These are phyloP conservation scores for Penicillium occitanis DNA, from an alignment of 2,329 filamentous ascomycete species.

Conservation along the genomic window DNA sequence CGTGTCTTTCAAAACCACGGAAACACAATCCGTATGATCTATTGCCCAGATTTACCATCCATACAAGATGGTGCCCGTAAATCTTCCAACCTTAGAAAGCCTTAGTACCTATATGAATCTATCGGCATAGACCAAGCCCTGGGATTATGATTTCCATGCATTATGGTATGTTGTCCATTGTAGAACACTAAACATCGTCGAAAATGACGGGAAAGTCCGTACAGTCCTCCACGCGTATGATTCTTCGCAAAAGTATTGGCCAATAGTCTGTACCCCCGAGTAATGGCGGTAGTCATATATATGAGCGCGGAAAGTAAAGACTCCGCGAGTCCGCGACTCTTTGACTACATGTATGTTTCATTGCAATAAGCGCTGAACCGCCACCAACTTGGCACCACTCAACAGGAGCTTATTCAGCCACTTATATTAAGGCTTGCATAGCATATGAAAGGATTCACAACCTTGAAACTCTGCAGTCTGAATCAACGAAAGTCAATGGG, in stretches of 20 bases:
- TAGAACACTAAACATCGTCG: too few species aligned
- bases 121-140: too few species aligned
- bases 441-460: background rate
- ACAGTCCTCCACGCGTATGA: background rate
- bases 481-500: background rate
- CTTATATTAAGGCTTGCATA: background rate
- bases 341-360: background rate
- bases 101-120: too few species aligned
- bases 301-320: background rate
- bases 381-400: background rate
- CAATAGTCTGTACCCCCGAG: background rate
- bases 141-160: too few species aligned
- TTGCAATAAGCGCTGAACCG: background rate
- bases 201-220: background rate
- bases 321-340: background rate
- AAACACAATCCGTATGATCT: too few species aligned
- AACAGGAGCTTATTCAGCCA: background rate
- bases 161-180: too few species aligned
- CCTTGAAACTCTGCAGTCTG: background rate
- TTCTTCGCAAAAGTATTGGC: background rate
- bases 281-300: background rate
- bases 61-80: too few species aligned
- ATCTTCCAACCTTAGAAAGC: too few species aligned
- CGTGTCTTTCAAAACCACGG: too few species aligned
- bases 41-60: too few species aligned